Conservation (phyloP, 192 early-diverging fungal genomes). For the Phycomyces nitens region DNA sequence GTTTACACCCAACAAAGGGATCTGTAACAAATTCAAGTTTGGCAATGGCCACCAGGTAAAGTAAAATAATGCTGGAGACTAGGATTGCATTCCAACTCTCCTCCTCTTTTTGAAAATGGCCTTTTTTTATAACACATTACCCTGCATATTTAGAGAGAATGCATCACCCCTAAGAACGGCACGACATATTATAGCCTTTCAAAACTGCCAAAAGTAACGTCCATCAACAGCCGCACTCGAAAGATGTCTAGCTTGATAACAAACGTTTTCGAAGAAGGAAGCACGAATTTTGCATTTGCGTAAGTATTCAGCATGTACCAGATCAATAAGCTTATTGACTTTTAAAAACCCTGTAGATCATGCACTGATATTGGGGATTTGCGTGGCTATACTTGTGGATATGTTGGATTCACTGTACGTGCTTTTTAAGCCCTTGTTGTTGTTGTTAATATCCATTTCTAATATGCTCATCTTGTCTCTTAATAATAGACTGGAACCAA, state of each 20-base stretch:
- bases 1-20: neutral
- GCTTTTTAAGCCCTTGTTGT: neutral
- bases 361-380: conserved; percentile 19
- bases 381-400: conserved; percentile 26
- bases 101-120: neutral
- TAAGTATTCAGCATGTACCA: neutral
- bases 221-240: conserved; percentile 10
- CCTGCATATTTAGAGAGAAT: conserved; percentile 2
- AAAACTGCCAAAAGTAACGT: conserved; percentile 8
- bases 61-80: neutral
- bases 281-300: conserved; percentile 26
- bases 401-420: conserved; percentile 29
- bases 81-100: neutral
- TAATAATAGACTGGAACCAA: conserved; percentile 30
- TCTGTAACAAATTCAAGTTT: conserved; percentile 11
- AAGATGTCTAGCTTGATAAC: conserved; percentile 29
- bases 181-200: conserved; percentile 26
- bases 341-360: no score
- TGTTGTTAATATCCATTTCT: no score
- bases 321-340: no score
- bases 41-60: conserved; percentile 1
- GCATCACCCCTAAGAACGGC: conserved; percentile 6
- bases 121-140: no score
- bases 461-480: no score
- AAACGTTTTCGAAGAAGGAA: conserved; percentile 33